Evolutionary conservation across 768 basidiomycete species (phyloP).

Genomic region (Termitomyces bulborhizus): DNA sequence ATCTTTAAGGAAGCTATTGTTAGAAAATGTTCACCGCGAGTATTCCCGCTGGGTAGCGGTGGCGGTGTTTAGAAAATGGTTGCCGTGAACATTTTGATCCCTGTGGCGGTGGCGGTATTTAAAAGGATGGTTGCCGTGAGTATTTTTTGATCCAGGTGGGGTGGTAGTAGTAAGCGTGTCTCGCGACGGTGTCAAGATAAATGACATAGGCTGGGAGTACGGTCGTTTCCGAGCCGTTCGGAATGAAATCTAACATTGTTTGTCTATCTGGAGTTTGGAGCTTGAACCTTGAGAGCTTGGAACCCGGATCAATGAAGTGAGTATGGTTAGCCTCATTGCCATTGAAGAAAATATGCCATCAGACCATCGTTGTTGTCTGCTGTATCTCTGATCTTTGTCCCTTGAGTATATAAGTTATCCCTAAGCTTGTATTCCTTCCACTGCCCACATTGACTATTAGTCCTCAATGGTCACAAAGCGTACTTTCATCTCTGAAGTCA

Average conservation of each 20-base stretch:
- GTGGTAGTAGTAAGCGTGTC: too few relatives aligned
- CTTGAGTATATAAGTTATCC: neutral
- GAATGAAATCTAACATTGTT: too few relatives aligned
- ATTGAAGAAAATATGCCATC: neutral
- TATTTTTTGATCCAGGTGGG: too few relatives aligned
- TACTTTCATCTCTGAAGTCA: constrained; percentile 58
- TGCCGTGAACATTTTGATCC: too few relatives aligned
- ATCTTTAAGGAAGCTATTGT: constrained; percentile 6
- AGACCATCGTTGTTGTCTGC: neutral
- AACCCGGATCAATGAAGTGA: neutral
- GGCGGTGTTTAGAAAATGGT: neutral
- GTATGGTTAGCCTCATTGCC: neutral
- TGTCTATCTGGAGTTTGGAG: too few relatives aligned
- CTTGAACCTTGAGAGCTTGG: neutral
- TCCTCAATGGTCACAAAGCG: constrained; percentile 23
- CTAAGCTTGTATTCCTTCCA: neutral
- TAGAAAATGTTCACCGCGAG: neutral
- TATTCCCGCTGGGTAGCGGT: too few relatives aligned
- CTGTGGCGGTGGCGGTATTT: too few relatives aligned
- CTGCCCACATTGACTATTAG: neutral
- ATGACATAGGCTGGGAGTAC: too few relatives aligned
- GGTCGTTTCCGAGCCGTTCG: too few relatives aligned
- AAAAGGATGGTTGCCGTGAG: too few relatives aligned
- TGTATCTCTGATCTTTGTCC: neutral
- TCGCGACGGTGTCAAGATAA: too few relatives aligned